phyloP scores from a whole-genome alignment of 1,284 basidiomycete genomes.

The Volvariella volvacea region DNA sequence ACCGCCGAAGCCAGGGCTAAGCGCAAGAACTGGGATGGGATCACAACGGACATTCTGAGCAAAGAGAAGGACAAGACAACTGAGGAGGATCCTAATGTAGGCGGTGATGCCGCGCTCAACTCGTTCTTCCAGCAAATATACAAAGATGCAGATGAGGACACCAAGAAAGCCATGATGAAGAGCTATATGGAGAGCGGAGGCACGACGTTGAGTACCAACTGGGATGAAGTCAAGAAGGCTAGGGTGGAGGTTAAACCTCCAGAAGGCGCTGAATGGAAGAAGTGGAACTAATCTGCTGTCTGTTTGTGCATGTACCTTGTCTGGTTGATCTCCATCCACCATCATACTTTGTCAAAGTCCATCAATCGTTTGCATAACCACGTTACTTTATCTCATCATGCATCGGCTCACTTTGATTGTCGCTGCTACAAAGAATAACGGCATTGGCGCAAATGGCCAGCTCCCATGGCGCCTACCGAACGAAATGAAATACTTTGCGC shows the following conservation, averaged over 20 bases:
- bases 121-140: conserved; percentile 83
- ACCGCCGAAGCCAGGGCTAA: conserved; percentile 25
- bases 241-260: conserved; percentile 75
- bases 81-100: conserved; percentile 76
- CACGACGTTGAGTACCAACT: conserved; percentile 90
- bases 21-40: conserved; percentile 79
- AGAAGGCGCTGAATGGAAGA: conserved; percentile 74
- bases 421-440: conserved; percentile 83
- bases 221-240: conserved; percentile 76
- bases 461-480: conserved; percentile 89
- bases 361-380: not conserved
- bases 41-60: conserved; percentile 61
- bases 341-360: not conserved
- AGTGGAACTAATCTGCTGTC: conserved; percentile 45
- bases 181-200: conserved; percentile 89
- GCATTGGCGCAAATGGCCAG: conserved; percentile 74
- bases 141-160: conserved; percentile 81
- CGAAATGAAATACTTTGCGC: conserved; percentile 93
- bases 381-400: conserved; percentile 27
- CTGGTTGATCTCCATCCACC: no score
- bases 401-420: conserved; percentile 84
- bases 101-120: conserved; percentile 74
- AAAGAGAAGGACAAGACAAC: conserved; percentile 55
- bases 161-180: conserved; percentile 92
- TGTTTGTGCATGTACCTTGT: not conserved